Conservation (phyloP, 2,329 filamentous ascomycete genomes). For the Cladosporium sp. region DNA sequence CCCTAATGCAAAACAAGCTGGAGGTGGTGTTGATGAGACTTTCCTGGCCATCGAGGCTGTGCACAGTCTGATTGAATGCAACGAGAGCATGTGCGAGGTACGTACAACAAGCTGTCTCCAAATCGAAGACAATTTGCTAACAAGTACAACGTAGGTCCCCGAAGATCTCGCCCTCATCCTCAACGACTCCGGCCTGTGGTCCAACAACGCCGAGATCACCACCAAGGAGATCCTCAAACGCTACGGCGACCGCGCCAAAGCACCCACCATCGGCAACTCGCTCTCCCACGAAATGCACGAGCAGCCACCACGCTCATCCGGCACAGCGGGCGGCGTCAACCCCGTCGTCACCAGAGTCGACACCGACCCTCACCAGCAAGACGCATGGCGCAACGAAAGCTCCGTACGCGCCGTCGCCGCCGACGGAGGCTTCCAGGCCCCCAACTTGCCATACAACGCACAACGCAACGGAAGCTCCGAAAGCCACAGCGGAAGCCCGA, state of each 20-base stretch:
- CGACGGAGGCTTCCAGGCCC: constrained; percentile 14
- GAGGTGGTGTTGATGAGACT: constrained; percentile 62
- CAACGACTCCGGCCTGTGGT: constrained; percentile 77
- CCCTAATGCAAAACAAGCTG: constrained; percentile 24
- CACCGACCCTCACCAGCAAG: constrained; percentile 70
- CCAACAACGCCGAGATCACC: constrained; percentile 78
- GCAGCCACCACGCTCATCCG: constrained; percentile 26
- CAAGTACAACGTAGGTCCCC: constrained; percentile 62
- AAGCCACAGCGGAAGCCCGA: constrained; percentile 8
- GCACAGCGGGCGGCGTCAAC: constrained; percentile 29
- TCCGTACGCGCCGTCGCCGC: constrained; percentile 69
- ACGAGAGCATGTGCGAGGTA: constrained; percentile 97
- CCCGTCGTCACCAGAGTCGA: constrained; percentile 69
- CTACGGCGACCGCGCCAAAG: constrained; percentile 77
- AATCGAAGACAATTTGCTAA: not conserved
- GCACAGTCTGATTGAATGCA: constrained; percentile 83
- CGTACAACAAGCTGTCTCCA: constrained; percentile 34
- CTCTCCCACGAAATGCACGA: constrained; percentile 48
- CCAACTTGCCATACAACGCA: constrained; percentile 9
- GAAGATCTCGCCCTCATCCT: constrained; percentile 85
- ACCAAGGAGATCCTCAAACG: constrained; percentile 96
- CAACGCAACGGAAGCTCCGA: constrained; percentile 10
- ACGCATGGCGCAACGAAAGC: constrained; percentile 74
- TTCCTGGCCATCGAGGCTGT: constrained; percentile 94
- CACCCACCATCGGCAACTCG: constrained; percentile 47